These are phyloP conservation scores for Fusarium algeriense DNA, from an alignment of 2,329 filamentous ascomycete species.

Conservation along the genomic window DNA sequence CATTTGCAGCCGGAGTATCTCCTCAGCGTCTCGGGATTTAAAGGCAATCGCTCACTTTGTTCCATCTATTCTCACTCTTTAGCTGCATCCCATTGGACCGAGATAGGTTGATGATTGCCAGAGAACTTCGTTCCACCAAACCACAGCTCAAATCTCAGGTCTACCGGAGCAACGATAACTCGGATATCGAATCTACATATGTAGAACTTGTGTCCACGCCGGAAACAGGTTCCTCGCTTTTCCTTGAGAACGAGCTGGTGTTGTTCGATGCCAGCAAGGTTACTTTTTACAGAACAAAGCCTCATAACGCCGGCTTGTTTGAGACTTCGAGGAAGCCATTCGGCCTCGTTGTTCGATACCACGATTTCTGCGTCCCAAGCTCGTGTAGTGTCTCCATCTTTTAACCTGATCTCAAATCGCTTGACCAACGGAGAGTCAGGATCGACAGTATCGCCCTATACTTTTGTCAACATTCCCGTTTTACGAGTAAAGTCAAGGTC, in stretches of 20 bases:
- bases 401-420: slow-evolving; percentile 51
- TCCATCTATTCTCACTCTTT: background rate
- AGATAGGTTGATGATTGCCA: slow-evolving; percentile 38
- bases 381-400: slow-evolving; percentile 49
- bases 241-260: slow-evolving; percentile 54
- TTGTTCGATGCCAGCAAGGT: slow-evolving; percentile 55
- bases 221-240: slow-evolving; percentile 52
- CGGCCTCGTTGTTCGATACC: slow-evolving; percentile 54
- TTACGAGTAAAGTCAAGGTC: background rate
- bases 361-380: slow-evolving; percentile 56
- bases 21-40: background rate
- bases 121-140: slow-evolving; percentile 43
- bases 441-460: slow-evolving; percentile 55
- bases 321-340: slow-evolving; percentile 53
- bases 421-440: slow-evolving; percentile 52
- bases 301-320: slow-evolving; percentile 54
- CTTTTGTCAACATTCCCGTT: slow-evolving; percentile 1
- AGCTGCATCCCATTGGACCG: slow-evolving; percentile 34
- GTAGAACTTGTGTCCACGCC: slow-evolving; percentile 54
- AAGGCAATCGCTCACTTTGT: background rate
- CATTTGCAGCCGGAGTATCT: slow-evolving; percentile 7
- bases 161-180: slow-evolving; percentile 66
- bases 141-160: slow-evolving; percentile 62
- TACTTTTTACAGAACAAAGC: slow-evolving; percentile 56
- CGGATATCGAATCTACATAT: slow-evolving; percentile 62